Conservation (phyloP, 768 basidiomycete genomes). For the Asterophora parasitica region DNA sequence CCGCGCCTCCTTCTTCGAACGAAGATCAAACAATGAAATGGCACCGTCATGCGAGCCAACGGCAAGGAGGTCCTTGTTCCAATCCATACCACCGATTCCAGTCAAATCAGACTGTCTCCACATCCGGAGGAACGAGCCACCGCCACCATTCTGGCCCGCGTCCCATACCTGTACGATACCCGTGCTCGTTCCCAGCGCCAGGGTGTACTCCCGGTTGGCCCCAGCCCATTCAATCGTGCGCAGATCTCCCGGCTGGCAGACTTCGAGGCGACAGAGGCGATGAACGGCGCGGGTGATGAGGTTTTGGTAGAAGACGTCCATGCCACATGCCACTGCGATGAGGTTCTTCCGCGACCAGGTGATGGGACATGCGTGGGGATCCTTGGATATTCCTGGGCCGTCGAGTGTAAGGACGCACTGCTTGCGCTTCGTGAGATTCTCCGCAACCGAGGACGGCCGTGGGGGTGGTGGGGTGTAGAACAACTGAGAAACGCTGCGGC, state of each 20-base stretch:
- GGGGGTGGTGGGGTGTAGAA: conserved; percentile 28
- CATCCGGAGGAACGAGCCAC: conserved; percentile 30
- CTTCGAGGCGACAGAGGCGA: conserved; percentile 40
- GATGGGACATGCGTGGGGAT: conserved; percentile 53
- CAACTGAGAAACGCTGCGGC: conserved; percentile 48
- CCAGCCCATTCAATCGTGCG: conserved; percentile 51
- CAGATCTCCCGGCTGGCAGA: conserved; percentile 30
- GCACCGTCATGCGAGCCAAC: conserved; percentile 61
- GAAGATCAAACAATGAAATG: conserved; percentile 62
- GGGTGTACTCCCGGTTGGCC: conserved; percentile 31
- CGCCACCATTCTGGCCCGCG: conserved; percentile 27
- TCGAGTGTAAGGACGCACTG: conserved; percentile 60
- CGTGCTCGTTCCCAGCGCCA: conserved; percentile 48
- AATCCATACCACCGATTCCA: conserved; percentile 37
- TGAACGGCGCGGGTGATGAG: conserved; percentile 49
- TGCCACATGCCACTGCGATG: conserved; percentile 59
- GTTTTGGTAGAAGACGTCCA: conserved; percentile 59
- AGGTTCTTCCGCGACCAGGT: conserved; percentile 55
- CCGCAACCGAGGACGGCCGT: conserved; percentile 45
- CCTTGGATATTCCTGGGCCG: conserved; percentile 53
- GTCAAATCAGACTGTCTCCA: conserved; percentile 33
- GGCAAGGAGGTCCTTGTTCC: conserved; percentile 57
- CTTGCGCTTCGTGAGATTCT: conserved; percentile 48
- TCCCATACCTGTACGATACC: conserved; percentile 57
- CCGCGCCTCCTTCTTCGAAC: conserved; percentile 31